Base-by-base conservation (phyloP, 2,329 filamentous ascomycete genomes). In the Celoporthe dispersa region DNA sequence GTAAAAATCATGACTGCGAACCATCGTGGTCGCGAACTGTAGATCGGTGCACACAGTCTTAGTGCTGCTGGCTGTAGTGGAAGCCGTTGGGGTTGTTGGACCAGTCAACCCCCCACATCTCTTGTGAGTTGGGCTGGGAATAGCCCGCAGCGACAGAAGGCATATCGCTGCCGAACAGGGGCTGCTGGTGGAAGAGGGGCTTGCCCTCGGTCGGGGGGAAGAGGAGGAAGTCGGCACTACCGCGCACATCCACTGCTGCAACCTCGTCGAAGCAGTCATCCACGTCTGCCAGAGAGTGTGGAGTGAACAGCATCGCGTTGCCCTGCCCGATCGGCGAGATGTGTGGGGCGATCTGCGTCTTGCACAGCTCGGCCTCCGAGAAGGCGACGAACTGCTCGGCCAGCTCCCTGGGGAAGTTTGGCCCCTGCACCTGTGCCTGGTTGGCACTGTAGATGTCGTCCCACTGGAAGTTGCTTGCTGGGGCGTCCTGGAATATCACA, bases 251-350 rank as follows among this genome's bases (percentile, higher is more conserved):
- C 37, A 77, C 75, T 3, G 80, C 76, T 48, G 81, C 76, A 48
- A 81, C 82, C 39, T 90, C 89, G 55, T 88, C 86, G 74, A 89
- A 92, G 53, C 85, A 86, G 75, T 93, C 91, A 71, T 94, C 91
- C 35, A 89, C 84, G 33, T 88, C 86, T 25, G 83, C 82, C 71
- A 89, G 79, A 0, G 90, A 90, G 57, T 85, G 85, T 63, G 91
- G 89, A 12, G 91, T 91, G 79, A 86, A 91, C 41, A 93, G 85
- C 81, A 92, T 92, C 1, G 89, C 82, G 71, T 91, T 90, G 48
- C 87, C 85, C 75, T 93, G 91, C 6, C 90, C 91, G 67, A 85
- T 84, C 11, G 91, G 91, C 3, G 91, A 94, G 72, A 93, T 86
- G 71, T 92, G 90, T 35, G 84, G 80, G 41, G 81, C 78, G 41